Base-by-base conservation (phyloP, 345 rosid species). In the Leavenworthia alabamica region DNA sequence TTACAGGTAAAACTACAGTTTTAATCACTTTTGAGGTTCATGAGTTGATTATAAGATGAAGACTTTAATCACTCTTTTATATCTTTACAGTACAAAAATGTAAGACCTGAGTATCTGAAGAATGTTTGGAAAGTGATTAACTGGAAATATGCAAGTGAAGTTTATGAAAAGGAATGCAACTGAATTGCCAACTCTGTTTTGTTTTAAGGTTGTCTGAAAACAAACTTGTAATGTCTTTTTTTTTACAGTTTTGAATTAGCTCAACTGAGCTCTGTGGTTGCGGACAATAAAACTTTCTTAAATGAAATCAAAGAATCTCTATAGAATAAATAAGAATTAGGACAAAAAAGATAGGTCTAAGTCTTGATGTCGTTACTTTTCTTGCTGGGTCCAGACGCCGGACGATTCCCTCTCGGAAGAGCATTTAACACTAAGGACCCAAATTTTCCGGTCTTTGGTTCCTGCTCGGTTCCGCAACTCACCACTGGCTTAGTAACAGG, bases 71-170 rank as follows among this genome's bases (percentile, higher is more conserved):
- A 14, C 36, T 28, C 10, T 4, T 31, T 22, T 17, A 17, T 32
- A 27, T 55, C 2, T n/a, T 56, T 79, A 70, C 85, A 88, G 96
- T 88, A 88, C 88, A 88, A 88, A 81, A 88, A 88, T 53, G 96
- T 80, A 32, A 83, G 85, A 53, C 90, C 96, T 0, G 93, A 88
- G 27, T 93, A 90, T 72, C 76, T 85, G 67, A 93, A 93, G 86
- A 90, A 87, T 79, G 81, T 93, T 32, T 93, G 99, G 99, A 87
- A 79, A 54, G 93, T 92, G 35, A 75, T 93, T 44, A 84, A 87
- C 80, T 93, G 99, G 97, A 87, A 87, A 60, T 83, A 84, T 72
- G 96, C 95, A 0, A 71, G 82, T 49, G 80, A 81, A 22, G 71
- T 82, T 52, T 89, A 84, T 16, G 81, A 79, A 4, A 82, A 79